phyloP scores from a whole-genome alignment of 768 basidiomycete genomes.

The Phylloporus sp. region DNA sequence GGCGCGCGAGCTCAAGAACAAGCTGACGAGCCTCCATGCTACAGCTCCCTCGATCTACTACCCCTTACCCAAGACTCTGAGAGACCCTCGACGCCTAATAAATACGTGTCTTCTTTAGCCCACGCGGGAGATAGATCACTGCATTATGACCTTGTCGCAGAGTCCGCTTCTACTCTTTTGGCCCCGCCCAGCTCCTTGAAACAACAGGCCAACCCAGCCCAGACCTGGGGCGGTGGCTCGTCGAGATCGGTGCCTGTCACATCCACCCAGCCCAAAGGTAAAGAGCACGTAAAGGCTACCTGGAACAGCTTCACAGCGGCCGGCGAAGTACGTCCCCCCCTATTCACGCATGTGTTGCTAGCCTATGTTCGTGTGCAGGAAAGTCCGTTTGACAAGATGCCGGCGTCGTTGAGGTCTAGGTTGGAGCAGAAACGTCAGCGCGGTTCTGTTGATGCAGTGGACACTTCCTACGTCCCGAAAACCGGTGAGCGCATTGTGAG shows the following conservation, averaged over 20 bases:
- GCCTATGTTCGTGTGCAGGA: conserved; percentile 7
- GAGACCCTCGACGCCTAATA: conserved; percentile 17
- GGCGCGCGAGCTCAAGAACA: conserved; percentile 9
- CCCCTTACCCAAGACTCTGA: conserved; percentile 12
- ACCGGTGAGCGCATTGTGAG: conserved; percentile 26
- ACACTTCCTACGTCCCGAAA: not conserved
- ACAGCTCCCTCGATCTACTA: conserved; percentile 24
- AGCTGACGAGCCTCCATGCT: conserved; percentile 14
- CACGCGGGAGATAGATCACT: not conserved
- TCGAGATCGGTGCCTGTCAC: conserved; percentile 11
- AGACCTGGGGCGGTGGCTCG: not conserved
- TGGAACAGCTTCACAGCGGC: conserved; percentile 2
- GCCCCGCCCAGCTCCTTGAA: conserved; percentile 23
- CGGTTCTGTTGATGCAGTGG: not conserved
- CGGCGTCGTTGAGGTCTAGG: not conserved
- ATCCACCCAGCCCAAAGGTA: conserved; percentile 25
- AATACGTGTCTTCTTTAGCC: not conserved
- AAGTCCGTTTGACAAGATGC: conserved; percentile 11
- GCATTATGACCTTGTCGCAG: not conserved
- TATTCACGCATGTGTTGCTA: not conserved
- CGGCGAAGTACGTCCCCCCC: conserved; percentile 4
- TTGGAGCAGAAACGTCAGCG: not conserved
- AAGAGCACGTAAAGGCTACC: conserved; percentile 8
- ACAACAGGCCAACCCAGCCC: not conserved
- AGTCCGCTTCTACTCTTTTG: conserved; percentile 1